Percentiles rank a stretch among this genome's conserved stretches.
These are phyloP conservation scores for Cryptococcus sp. DNA, from an alignment of 1,284 basidiomycete genomes.

Conservation along the genomic window DNA sequence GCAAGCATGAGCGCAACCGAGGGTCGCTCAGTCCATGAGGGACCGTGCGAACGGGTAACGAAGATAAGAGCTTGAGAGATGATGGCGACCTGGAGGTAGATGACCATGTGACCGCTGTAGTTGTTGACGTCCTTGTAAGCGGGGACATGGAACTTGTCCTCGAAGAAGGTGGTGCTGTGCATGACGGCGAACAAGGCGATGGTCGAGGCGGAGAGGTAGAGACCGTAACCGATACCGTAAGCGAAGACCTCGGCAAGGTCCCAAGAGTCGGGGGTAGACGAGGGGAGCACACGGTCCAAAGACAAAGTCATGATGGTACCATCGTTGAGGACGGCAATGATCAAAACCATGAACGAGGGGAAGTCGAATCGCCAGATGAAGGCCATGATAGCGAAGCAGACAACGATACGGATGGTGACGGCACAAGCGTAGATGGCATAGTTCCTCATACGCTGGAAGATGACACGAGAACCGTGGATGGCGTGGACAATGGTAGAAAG, in stretches of 20 bases:
- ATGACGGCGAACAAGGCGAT: constrained; percentile 81
- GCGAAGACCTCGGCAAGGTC: constrained; percentile 95
- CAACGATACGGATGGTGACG: constrained; percentile 97
- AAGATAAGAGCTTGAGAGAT: constrained; percentile 98
- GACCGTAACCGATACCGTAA: constrained; percentile 90
- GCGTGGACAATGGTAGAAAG: constrained; percentile 95
- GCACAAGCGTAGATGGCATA: constrained; percentile 94
- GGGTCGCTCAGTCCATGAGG: constrained; percentile 98
- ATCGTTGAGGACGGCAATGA: constrained; percentile 95
- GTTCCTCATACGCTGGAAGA: constrained; percentile 98
- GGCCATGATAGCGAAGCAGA: constrained; percentile 92
- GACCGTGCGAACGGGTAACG: constrained; percentile 91
- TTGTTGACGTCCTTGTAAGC: constrained; percentile 58
- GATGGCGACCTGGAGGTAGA: constrained; percentile 86
- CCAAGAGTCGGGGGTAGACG: constrained; percentile 90
- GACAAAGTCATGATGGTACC: constrained; percentile 99
- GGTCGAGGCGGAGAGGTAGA: constrained; percentile 88
- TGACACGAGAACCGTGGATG: constrained; percentile 90
- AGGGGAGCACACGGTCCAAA: constrained; percentile 93
- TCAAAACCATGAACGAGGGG: constrained; percentile 99
- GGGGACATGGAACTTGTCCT: constrained; percentile 75
- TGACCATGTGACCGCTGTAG: constrained; percentile 59
- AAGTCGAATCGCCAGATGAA: constrained; percentile 94
- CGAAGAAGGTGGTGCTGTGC: constrained; percentile 87
- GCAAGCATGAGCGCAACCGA: constrained; percentile 84